Conservation (phyloP, 805 yeast genomes). For the Starmerella bombi region DNA sequence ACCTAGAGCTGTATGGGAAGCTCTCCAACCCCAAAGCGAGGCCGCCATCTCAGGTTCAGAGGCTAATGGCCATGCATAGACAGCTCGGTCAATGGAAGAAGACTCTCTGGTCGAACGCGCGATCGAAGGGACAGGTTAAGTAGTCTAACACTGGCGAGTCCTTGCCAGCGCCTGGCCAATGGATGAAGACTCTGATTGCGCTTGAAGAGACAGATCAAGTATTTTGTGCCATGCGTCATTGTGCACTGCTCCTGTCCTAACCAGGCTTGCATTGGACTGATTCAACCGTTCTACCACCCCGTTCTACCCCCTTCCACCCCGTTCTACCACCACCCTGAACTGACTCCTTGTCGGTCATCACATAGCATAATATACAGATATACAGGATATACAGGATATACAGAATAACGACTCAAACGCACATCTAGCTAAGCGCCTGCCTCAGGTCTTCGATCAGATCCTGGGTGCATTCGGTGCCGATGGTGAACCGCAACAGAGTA, state of each 20-base stretch:
- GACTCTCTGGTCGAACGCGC: constrained; percentile 33
- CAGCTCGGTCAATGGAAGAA: constrained; percentile 43
- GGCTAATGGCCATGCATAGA: constrained; percentile 39
- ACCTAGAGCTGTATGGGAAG: constrained; percentile 33
- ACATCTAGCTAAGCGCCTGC: background rate
- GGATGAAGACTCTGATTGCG: too few relatives aligned
- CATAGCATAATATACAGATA: too few relatives aligned
- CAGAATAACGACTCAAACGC: background rate
- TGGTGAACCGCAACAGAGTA: background rate
- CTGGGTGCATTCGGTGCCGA: background rate
- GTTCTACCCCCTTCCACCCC: too few relatives aligned
- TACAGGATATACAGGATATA: background rate
- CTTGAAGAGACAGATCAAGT: too few relatives aligned
- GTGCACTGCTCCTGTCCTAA: too few relatives aligned
- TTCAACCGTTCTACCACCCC: too few relatives aligned
- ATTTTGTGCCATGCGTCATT: too few relatives aligned
- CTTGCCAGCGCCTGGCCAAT: too few relatives aligned
- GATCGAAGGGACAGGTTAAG: constrained; percentile 11
- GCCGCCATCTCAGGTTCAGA: constrained; percentile 27
- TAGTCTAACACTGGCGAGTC: too few relatives aligned
- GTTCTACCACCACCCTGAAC: too few relatives aligned
- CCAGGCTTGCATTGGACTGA: too few relatives aligned
- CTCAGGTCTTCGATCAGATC: background rate
- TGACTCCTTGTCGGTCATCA: too few relatives aligned
- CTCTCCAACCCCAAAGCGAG: constrained; percentile 22